These are phyloP conservation scores for Globisporangium ultimum DNA, from an alignment of 352 stramenopile species.

Conservation along the genomic window DNA sequence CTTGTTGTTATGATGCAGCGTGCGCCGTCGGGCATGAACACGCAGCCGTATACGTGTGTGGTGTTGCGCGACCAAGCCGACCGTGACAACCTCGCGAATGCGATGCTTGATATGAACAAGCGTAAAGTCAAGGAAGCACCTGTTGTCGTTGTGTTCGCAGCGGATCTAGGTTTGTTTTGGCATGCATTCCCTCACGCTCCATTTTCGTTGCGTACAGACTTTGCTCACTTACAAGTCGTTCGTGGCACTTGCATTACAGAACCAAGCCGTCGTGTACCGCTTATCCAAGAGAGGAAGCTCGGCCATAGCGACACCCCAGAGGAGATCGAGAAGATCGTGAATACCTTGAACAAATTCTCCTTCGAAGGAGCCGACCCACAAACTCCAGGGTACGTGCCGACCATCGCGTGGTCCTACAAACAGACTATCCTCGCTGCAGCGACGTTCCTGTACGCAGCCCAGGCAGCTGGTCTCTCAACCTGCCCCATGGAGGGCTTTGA, in stretches of 20 bases:
- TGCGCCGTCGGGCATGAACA: conserved; percentile 80
- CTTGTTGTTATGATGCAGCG: conserved; percentile 24
- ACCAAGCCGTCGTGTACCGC: conserved; percentile 63
- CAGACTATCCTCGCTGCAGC: conserved; percentile 70
- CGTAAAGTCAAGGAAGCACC: conserved; percentile 75
- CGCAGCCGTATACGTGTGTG: conserved; percentile 74
- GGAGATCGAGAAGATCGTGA: conserved; percentile 53
- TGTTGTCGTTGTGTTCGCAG: conserved; percentile 76
- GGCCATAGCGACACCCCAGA: conserved; percentile 44
- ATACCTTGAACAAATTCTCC: conserved; percentile 65
- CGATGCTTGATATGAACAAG: conserved; percentile 77
- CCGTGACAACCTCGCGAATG: conserved; percentile 58
- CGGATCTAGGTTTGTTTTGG: conserved; percentile 45
- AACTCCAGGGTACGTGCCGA: conserved; percentile 61
- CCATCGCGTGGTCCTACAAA: conserved; percentile 81
- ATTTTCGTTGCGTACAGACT: background rate
- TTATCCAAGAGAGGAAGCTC: conserved; percentile 64
- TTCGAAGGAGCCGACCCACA: conserved; percentile 54
- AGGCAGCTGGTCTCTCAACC: conserved; percentile 63
- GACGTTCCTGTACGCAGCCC: conserved; percentile 66
- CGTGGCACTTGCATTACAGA: conserved; percentile 25
- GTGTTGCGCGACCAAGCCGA: conserved; percentile 68
- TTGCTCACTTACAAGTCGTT: background rate
- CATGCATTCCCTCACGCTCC: background rate
- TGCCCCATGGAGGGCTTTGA: conserved; percentile 84